phyloP scores from a whole-genome alignment of 2,329 filamentous ascomycete species.

The Fusarium guadeloupense region DNA sequence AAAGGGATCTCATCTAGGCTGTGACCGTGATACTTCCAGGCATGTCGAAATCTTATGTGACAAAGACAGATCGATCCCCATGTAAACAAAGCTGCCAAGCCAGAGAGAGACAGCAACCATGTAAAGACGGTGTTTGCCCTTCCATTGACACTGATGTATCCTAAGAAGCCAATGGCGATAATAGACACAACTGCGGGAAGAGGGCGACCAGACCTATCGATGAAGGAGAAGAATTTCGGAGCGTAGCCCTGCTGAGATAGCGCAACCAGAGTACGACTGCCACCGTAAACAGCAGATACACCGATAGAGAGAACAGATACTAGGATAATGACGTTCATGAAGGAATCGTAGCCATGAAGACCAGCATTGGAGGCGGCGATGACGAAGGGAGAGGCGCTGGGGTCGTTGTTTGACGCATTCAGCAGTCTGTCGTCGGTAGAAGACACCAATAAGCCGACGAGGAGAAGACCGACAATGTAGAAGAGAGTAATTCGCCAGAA shows the following conservation, averaged over 20 bases:
- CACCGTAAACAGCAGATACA: slow-evolving; percentile 67
- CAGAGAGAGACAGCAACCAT: slow-evolving; percentile 73
- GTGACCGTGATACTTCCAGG: slow-evolving; percentile 70
- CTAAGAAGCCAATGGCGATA: slow-evolving; percentile 61
- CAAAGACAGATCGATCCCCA: slow-evolving; percentile 75
- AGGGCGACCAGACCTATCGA: slow-evolving; percentile 67
- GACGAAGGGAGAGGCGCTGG: slow-evolving; percentile 63
- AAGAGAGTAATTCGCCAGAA: slow-evolving; percentile 67
- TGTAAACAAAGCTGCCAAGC: slow-evolving; percentile 71
- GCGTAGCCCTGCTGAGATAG: slow-evolving; percentile 68
- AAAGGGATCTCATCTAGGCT: slow-evolving; percentile 74
- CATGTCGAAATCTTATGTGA: slow-evolving; percentile 74
- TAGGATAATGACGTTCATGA: slow-evolving; percentile 69
- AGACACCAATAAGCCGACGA: slow-evolving; percentile 60
- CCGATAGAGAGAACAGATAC: slow-evolving; percentile 68
- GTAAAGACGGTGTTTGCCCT: slow-evolving; percentile 64
- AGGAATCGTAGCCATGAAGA: slow-evolving; percentile 60
- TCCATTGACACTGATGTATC: slow-evolving; percentile 57
- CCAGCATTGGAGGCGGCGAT: slow-evolving; percentile 64
- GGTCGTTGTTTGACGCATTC: slow-evolving; percentile 53
- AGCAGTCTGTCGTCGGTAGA: slow-evolving; percentile 59
- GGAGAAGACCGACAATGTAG: slow-evolving; percentile 62
- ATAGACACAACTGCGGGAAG: slow-evolving; percentile 59
- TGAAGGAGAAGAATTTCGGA: slow-evolving; percentile 64
- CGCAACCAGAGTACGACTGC: slow-evolving; percentile 67